A percentile compares a stretch with the other conserved stretches of the same genome.
phyloP scores from a whole-genome alignment of 768 basidiomycete species.

The Leucosporidium creatinivorum region DNA sequence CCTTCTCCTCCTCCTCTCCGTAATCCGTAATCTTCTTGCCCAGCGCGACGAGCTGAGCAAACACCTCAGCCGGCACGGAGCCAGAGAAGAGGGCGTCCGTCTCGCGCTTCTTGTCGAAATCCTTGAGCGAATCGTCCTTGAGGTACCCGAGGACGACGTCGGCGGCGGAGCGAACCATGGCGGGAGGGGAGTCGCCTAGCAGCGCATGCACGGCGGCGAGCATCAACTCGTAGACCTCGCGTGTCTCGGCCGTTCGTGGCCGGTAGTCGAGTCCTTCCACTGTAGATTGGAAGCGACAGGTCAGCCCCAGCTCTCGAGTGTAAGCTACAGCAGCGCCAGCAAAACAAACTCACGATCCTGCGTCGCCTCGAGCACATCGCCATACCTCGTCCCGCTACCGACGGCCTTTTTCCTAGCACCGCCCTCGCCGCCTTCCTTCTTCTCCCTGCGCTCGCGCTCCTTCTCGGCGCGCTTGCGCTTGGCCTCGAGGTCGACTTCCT shows the following conservation, averaged over 20 bases:
- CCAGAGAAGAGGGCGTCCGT: constrained; percentile 70
- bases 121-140: constrained; percentile 75
- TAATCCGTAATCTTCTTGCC: constrained; percentile 97
- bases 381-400: constrained; percentile 57
- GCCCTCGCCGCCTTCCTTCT: constrained; percentile 1
- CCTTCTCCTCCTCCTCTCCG: constrained; percentile 66
- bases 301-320: not conserved
- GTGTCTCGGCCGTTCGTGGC: constrained; percentile 86
- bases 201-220: constrained; percentile 66
- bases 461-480: constrained; percentile 72
- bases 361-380: constrained; percentile 90
- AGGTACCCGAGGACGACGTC: constrained; percentile 80
- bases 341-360: constrained; percentile 49
- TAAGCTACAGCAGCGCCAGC: not conserved
- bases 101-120: constrained; percentile 96
- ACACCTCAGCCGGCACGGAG: constrained; percentile 59
- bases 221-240: constrained; percentile 89
- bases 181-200: constrained; percentile 91
- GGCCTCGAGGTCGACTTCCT: constrained; percentile 79
- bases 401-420: constrained; percentile 11
- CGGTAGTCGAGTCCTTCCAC: constrained; percentile 88
- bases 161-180: constrained; percentile 91
- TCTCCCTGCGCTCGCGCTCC: constrained; percentile 13
- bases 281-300: not conserved
- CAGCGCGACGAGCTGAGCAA: constrained; percentile 72